Base-by-base conservation (phyloP, 192 early-diverging fungal genomes). In the Umbelopsis vinacea region DNA sequence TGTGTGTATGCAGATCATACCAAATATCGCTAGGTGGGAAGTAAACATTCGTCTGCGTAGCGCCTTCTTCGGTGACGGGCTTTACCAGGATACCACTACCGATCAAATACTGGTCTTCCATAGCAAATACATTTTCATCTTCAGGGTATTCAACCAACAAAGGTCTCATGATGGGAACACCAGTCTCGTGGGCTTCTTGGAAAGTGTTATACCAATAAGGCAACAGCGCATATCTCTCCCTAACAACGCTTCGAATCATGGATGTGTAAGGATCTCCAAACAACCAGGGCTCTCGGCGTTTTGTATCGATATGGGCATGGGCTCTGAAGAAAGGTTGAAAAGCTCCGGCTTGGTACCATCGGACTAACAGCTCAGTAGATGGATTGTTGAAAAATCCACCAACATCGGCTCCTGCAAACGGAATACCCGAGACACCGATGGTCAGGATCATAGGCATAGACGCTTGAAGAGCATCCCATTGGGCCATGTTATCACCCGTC, bases 311-410 rank as follows among this genome's bases (percentile, higher is more conserved):
- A 78, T 99, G 96, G 4, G 98, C 95, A 78, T 99, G 98, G 3
- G 90, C 98, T 33, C 98, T 91, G 89, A 97, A 95, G 82, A 99
- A 99, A 12, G 98, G 98, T 70, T 98, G 95, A 82, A 93, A 96
- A 37, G 92, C 89, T 11, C 88, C 98, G 14, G 91, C 85, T 84
- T 99, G 98, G 80, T 98, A 99, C 98, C 98, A 99, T n/a, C 98
- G 92, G 15, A 90, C 81, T 67, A 98, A 82, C n/a, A 99, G 82
- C 69, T 96, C 92, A 2, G 91, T 71, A 4, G 93, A 89, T 35
- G 96, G 95, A 79, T 99, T 97, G 21, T 91, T 93, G 85, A 99
- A 99, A 82, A 99, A 99, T 17, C 98, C 79, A 86, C 96, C 95
- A 57, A 98, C 92, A 76, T 99, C 98, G 22, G 97, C 96, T 37